Evolutionary conservation across 2,329 filamentous ascomycete species (phyloP).

Genomic region (Colletotrichum somersetense): DNA sequence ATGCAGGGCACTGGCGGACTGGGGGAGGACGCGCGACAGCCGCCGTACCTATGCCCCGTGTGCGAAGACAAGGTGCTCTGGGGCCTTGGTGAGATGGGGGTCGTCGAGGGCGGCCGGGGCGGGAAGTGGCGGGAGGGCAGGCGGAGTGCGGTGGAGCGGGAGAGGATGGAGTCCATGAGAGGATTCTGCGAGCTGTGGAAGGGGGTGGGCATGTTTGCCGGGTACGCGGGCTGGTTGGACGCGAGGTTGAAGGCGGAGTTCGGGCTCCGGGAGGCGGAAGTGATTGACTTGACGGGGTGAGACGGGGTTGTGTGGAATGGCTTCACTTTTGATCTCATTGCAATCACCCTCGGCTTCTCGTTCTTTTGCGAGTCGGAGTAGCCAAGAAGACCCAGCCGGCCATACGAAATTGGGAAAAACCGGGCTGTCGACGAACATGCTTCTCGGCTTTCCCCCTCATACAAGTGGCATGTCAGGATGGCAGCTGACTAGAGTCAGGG

Average conservation of each 20-base stretch:
- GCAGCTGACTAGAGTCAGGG: no score
- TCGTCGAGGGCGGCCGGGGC: conserved; percentile 44
- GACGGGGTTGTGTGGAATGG: background rate
- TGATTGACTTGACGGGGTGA: background rate
- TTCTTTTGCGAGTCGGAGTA: background rate
- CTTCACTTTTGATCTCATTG: background rate
- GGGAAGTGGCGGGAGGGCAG: conserved; percentile 36
- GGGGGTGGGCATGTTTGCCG: conserved; percentile 60
- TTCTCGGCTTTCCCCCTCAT: no score
- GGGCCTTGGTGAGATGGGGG: conserved; percentile 47
- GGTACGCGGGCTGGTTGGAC: conserved; percentile 59
- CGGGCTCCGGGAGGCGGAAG: background rate
- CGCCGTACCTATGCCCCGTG: conserved; percentile 72
- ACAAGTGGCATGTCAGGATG: no score
- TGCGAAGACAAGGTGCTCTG: conserved; percentile 66
- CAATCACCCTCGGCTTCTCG: background rate
- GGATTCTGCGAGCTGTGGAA: conserved; percentile 57
- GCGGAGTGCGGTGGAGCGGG: conserved; percentile 10
- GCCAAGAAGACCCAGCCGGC: no score
- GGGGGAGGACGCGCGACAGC: conserved; percentile 70
- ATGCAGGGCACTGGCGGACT: conserved; percentile 72
- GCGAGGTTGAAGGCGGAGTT: conserved; percentile 16
- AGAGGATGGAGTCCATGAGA: conserved; percentile 48
- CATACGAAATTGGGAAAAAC: no score
- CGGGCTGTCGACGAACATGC: no score